Percentiles rank a stretch among this genome's conserved stretches.
These are phyloP conservation scores for Halteria grandinella DNA, from an alignment of 73 alveolate species.

Conservation along the genomic window DNA sequence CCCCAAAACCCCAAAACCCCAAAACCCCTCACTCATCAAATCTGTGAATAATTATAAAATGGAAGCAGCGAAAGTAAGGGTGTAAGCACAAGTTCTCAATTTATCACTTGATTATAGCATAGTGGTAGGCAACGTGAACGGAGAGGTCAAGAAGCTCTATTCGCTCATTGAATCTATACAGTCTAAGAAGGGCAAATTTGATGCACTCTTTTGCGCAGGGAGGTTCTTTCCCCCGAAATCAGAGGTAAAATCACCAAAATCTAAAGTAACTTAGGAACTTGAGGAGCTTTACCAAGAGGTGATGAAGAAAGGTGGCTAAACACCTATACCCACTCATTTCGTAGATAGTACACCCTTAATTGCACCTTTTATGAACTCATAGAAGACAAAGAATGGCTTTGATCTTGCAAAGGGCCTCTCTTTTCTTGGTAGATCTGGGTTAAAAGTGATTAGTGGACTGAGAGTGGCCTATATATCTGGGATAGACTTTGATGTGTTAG, in stretches of 20 bases:
- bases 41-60: too few species aligned
- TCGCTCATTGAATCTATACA: conserved; percentile 19
- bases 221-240: conserved; percentile 30
- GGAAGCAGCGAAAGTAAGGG: too few species aligned
- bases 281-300: conserved; percentile 29
- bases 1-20: too few species aligned
- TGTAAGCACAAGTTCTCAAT: too few species aligned
- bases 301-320: not conserved
- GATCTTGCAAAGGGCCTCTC: conserved; percentile 13
- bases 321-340: conserved; percentile 43
- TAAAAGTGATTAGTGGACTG: conserved; percentile 47
- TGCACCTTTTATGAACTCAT: conserved; percentile 46
- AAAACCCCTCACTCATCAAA: too few species aligned
- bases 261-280: conserved; percentile 1
- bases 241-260: not conserved
- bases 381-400: conserved; percentile 26
- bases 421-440: conserved; percentile 68
- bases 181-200: conserved; percentile 59
- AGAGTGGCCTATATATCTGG: conserved; percentile 61
- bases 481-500: conserved; percentile 7
- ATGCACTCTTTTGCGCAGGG: conserved; percentile 47
- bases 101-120: too few species aligned
- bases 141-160: conserved; percentile 8
- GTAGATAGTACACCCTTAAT: conserved; percentile 23
- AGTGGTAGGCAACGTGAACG: conserved; percentile 45